These are phyloP conservation scores for Diplodia mutila DNA, from an alignment of 2,329 filamentous ascomycete species.

Conservation along the genomic window DNA sequence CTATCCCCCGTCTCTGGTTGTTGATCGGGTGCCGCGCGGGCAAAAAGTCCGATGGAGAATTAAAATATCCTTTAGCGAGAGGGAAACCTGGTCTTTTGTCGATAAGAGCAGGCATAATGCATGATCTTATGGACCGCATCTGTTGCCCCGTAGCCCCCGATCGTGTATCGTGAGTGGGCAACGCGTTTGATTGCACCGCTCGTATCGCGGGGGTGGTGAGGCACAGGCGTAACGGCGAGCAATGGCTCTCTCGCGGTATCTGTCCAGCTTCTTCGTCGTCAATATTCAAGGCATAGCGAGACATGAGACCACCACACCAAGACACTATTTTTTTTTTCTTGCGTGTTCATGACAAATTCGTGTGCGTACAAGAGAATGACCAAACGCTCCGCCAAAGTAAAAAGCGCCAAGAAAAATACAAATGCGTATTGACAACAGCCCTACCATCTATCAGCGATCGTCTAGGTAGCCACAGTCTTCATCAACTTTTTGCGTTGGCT, in stretches of 20 bases:
- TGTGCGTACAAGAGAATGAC: background rate
- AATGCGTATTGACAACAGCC: constrained; percentile 2
- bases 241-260: background rate
- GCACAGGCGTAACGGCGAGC: background rate
- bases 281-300: background rate
- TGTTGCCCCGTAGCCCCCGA: background rate
- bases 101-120: background rate
- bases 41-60: background rate
- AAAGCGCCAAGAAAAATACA: background rate
- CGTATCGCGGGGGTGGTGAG: background rate
- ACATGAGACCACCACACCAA: background rate
- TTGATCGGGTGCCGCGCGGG: background rate
- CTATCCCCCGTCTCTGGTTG: background rate
- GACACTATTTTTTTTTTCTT: background rate
- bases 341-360: background rate
- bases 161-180: background rate
- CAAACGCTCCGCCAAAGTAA: background rate
- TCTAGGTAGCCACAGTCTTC: background rate
- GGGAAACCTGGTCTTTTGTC: background rate
- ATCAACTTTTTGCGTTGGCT: background rate
- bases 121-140: background rate
- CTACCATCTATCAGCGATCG: background rate
- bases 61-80: too few species aligned
- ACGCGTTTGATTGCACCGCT: background rate
- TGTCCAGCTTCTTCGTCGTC: background rate